phyloP scores from a whole-genome alignment of 2,329 filamentous ascomycete genomes.

The Xylaria multiplex region DNA sequence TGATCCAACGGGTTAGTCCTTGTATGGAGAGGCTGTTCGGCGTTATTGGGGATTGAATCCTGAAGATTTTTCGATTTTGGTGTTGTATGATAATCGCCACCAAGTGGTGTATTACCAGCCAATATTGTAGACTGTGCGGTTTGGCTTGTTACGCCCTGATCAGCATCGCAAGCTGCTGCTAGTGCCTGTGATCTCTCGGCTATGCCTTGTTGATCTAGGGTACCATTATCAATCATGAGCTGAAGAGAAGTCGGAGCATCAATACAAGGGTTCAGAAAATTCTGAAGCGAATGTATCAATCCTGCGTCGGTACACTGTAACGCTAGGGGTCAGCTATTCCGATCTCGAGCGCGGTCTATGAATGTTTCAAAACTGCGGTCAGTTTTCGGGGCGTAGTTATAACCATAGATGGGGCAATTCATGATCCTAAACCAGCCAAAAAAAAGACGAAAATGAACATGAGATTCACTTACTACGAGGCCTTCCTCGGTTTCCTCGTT shows the following conservation, averaged over 20 bases:
- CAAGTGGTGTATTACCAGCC: slow-evolving; percentile 46
- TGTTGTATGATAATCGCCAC: slow-evolving; percentile 43
- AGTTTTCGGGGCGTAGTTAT: neutral
- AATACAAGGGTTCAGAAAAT: slow-evolving; percentile 59
- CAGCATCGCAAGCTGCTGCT: slow-evolving; percentile 36
- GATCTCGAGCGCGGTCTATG: neutral
- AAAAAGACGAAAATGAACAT: too few species aligned
- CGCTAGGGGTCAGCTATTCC: neutral
- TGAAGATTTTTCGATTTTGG: slow-evolving; percentile 41
- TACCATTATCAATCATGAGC: slow-evolving; percentile 59
- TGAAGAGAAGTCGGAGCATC: slow-evolving; percentile 58
- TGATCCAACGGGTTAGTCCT: slow-evolving; percentile 52
- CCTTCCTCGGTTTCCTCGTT: slow-evolving; percentile 57
- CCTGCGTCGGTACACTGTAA: slow-evolving; percentile 57
- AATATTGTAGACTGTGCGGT: slow-evolving; percentile 36
- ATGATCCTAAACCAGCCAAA: neutral
- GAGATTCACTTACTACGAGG: slow-evolving; percentile 43
- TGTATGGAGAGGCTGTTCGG: slow-evolving; percentile 23
- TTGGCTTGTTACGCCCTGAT: slow-evolving; percentile 34
- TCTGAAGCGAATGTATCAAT: slow-evolving; percentile 64
- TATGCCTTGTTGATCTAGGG: slow-evolving; percentile 54
- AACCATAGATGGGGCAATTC: neutral
- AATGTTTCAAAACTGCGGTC: neutral
- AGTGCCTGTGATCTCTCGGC: slow-evolving; percentile 51
- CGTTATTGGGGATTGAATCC: slow-evolving; percentile 19